A percentile compares a stretch with the other conserved stretches of the same genome.
These are phyloP conservation scores for Colletotrichum filicis DNA, from an alignment of 2,329 filamentous ascomycete species.

Conservation along the genomic window DNA sequence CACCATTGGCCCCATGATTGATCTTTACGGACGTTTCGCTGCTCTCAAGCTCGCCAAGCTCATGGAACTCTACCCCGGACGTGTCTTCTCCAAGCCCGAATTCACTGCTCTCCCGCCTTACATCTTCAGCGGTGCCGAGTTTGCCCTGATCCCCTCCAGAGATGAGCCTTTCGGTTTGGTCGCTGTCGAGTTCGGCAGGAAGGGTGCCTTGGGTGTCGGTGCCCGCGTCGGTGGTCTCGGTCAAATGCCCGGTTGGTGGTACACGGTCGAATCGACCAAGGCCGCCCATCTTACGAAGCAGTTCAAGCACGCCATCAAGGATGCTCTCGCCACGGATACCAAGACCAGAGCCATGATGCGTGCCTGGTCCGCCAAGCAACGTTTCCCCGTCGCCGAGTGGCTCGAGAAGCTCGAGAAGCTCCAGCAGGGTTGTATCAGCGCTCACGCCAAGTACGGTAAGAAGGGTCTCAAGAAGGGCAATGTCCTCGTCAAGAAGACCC, in stretches of 20 bases:
- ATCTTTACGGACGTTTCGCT: slow-evolving; percentile 75
- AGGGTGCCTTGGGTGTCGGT: slow-evolving; percentile 74
- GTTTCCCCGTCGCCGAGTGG: slow-evolving; percentile 76
- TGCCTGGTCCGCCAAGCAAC: slow-evolving; percentile 71
- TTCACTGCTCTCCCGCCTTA: slow-evolving; percentile 74
- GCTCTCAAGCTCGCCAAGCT: slow-evolving; percentile 72
- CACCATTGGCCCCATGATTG: slow-evolving; percentile 72
- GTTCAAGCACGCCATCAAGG: slow-evolving; percentile 71
- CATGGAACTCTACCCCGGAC: slow-evolving; percentile 73
- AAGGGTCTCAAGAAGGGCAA: slow-evolving; percentile 33
- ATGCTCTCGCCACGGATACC: slow-evolving; percentile 66
- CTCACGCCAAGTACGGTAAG: slow-evolving; percentile 46
- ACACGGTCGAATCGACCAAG: slow-evolving; percentile 73
- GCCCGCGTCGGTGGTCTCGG: slow-evolving; percentile 74
- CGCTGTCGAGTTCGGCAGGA: slow-evolving; percentile 75
- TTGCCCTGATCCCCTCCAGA: slow-evolving; percentile 75
- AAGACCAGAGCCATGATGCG: slow-evolving; percentile 70
- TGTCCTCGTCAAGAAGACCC: slow-evolving; percentile 30
- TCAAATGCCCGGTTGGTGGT: slow-evolving; percentile 79
- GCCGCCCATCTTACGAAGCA: slow-evolving; percentile 72
- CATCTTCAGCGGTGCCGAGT: slow-evolving; percentile 75
- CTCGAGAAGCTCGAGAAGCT: slow-evolving; percentile 72
- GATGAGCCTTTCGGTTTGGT: slow-evolving; percentile 78
- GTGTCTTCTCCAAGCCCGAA: slow-evolving; percentile 74
- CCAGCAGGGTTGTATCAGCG: slow-evolving; percentile 68